Conservation (phyloP, 352 stramenopile genomes). For the Aphanomyces cochlioides region DNA sequence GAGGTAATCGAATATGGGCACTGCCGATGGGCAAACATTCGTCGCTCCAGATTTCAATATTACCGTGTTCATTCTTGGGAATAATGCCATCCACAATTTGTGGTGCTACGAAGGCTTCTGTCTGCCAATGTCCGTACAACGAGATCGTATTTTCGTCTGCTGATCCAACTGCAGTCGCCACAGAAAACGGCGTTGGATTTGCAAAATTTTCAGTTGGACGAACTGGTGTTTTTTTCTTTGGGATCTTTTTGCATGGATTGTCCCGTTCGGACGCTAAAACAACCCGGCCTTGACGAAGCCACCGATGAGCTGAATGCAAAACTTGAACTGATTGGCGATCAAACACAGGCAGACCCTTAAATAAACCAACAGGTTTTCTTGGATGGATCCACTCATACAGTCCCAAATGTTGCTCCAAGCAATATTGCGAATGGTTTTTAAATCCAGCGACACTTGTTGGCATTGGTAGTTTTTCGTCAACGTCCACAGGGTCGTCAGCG, state of each 20-base stretch:
- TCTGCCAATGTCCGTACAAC: constrained; percentile 81
- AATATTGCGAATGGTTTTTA: constrained; percentile 73
- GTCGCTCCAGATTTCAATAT: constrained; percentile 82
- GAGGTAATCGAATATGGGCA: constrained; percentile 58
- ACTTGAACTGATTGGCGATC: constrained; percentile 53
- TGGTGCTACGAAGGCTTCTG: constrained; percentile 46
- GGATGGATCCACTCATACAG: constrained; percentile 65
- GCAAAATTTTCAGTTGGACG: background rate
- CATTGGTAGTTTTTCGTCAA: constrained; percentile 61
- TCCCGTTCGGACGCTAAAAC: constrained; percentile 49
- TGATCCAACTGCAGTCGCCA: background rate
- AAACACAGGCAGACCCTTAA: constrained; percentile 76
- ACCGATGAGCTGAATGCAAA: constrained; percentile 59
- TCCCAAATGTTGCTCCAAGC: constrained; percentile 66
- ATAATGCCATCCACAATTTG: constrained; percentile 56
- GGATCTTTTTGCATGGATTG: constrained; percentile 48
- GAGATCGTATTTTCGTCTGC: constrained; percentile 23
- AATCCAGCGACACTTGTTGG: constrained; percentile 74
- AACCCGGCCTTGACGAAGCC: constrained; percentile 59
- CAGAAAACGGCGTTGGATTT: constrained; percentile 3
- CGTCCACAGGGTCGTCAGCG: constrained; percentile 19
- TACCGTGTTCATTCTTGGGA: constrained; percentile 83
- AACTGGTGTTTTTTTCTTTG: background rate
- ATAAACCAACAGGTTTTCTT: constrained; percentile 62
- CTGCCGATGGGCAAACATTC: constrained; percentile 54